phyloP scores from a whole-genome alignment of 2,329 filamentous ascomycete species.

The Cladophialophora carrionii region DNA sequence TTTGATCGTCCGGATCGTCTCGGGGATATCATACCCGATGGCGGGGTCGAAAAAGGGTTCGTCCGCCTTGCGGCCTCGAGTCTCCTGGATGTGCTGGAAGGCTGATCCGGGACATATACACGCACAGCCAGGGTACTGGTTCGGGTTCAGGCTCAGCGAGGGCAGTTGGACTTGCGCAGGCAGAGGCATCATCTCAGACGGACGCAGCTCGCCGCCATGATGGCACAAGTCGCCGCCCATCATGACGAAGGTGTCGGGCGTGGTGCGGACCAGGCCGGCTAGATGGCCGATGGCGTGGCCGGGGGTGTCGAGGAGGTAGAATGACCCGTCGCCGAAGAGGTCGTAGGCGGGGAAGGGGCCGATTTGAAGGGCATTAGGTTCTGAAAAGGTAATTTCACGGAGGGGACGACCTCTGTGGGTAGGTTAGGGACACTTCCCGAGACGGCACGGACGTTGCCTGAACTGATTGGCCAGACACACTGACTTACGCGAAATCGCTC shows the following conservation, averaged over 20 bases:
- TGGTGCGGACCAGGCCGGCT: conserved; percentile 54
- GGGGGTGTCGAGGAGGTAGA: conserved; percentile 52
- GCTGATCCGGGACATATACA: conserved; percentile 36
- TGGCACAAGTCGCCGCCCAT: conserved; percentile 57
- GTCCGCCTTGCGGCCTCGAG: conserved; percentile 23
- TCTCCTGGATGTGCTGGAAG: conserved; percentile 36
- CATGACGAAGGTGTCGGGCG: conserved; percentile 49
- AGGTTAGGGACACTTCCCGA: background rate
- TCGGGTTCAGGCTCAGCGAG: background rate
- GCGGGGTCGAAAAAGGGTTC: conserved; percentile 34
- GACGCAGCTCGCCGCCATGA: conserved; percentile 44
- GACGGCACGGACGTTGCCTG: too few relatives aligned
- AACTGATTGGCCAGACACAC: too few relatives aligned
- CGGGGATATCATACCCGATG: conserved; percentile 37
- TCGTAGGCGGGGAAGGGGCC: conserved; percentile 48
- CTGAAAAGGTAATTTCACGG: conserved; percentile 34
- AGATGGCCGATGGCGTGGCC: conserved; percentile 55
- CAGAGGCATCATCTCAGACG: conserved; percentile 28
- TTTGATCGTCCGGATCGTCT: conserved; percentile 35
- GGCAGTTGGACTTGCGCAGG: conserved; percentile 5
- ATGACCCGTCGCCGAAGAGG: conserved; percentile 45
- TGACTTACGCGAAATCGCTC: conserved; percentile 42
- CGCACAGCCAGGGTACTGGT: background rate
- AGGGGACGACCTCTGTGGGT: conserved; percentile 38
- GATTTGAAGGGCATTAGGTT: conserved; percentile 38